Evolutionary conservation across 169 alveolate species (phyloP), one percentile per base, ranked within the genome.

Genomic region (Eimeria falciformis): DNA sequence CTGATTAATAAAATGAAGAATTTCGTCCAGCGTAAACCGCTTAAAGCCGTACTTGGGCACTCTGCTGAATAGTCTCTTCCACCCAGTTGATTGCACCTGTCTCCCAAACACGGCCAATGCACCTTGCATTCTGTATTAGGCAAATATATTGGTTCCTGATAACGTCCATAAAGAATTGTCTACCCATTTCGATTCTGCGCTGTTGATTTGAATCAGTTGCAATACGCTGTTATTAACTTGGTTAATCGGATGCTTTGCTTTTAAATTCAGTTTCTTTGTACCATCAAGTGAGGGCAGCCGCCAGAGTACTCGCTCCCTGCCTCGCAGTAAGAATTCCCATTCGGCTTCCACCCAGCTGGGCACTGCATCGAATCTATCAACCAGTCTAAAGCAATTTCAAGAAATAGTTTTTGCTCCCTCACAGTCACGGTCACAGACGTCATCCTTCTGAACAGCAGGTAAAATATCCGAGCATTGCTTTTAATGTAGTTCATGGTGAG

Each of bases 271-370:
- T 68, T 25, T 68, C 45, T 68, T n/a, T 68, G 25, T 5, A 84
- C 91, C 83, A 84, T 25, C 43, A 84, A 58, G 29, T 84, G 91
- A 43, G 91, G 91, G 58, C 91, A 84, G 17, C 75, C 82, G 23
- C 91, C 91, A 1, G 29, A 1, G 69, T 84, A 84, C 23, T 84
- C 91, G 2, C 12, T 56, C 7, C 83, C 83, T 23, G 91, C 91
- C 27, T 50, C 68, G 69, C 91, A 84, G 45, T 84, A 21, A n/a
- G 46, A 23, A 23, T 14, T 56, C 25, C 40, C 73, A 14, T 23
- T 27, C 3, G 43, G 73, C 25, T 65, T 75, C 91, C 91, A 84
- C 17, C 91, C 91, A 5, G 91, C 66, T 5, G 91, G 91, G 37
- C 91, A 84, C 71, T 65, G 82, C 50, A 21, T 25, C 14, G 91